Evolutionary conservation across 257 asterid genomes (phyloP).

Genomic region (Capsicum rhomboideum): DNA sequence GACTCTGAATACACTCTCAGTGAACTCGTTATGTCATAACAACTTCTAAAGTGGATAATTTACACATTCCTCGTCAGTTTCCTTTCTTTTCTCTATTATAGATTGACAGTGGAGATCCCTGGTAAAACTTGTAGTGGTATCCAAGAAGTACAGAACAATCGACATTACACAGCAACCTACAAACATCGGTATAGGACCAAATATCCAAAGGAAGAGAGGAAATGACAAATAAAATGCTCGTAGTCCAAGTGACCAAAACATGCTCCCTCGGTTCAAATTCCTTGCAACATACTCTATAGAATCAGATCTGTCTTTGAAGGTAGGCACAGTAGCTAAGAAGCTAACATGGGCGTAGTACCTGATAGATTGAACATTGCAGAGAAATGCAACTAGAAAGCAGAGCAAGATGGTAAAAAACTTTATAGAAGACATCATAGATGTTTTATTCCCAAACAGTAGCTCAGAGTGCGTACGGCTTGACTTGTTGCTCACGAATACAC

Average conservation of each 20-base stretch:
- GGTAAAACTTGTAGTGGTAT: slow-evolving; percentile 54
- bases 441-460: slow-evolving; percentile 33
- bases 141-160: slow-evolving; percentile 55
- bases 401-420: slow-evolving; percentile 61
- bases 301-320: slow-evolving; percentile 34
- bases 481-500: slow-evolving; percentile 63
- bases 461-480: slow-evolving; percentile 33
- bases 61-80: slow-evolving; percentile 32
- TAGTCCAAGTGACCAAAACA: slow-evolving; percentile 77
- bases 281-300: slow-evolving; percentile 55
- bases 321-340: slow-evolving; percentile 63
- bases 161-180: slow-evolving; percentile 50
- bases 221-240: slow-evolving; percentile 76
- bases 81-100: slow-evolving; percentile 13
- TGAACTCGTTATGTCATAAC: neutral
- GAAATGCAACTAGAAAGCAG: slow-evolving; percentile 74
- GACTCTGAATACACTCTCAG: neutral
- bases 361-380: slow-evolving; percentile 66
- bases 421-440: slow-evolving; percentile 35
- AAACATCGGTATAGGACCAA: slow-evolving; percentile 76
- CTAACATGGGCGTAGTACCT: slow-evolving; percentile 80
- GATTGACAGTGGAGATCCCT: slow-evolving; percentile 42
- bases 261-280: slow-evolving; percentile 58
- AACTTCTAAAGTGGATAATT: slow-evolving; percentile 4
- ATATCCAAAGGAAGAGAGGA: slow-evolving; percentile 73